Percentiles rank a stretch among this genome's conserved stretches.
phyloP scores from a whole-genome alignment of 495 filamentous ascomycete genomes.

The Corynascus novoguineensis region DNA sequence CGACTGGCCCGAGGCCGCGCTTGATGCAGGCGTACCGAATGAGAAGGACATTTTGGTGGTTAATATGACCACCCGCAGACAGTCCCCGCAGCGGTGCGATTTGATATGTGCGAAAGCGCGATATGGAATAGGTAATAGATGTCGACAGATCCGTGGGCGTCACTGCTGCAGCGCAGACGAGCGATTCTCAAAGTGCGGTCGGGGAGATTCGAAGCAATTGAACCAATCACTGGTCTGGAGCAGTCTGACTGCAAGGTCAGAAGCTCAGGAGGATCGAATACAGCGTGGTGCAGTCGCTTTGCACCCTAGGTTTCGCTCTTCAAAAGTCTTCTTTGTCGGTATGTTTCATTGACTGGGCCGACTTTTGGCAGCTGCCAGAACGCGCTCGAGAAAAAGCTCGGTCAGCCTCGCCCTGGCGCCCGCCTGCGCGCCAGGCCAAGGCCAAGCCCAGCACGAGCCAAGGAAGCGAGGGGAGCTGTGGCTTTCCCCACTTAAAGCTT shows the following conservation, averaged over 20 bases:
- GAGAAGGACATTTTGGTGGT: conserved; percentile 28
- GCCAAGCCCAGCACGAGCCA: conserved; percentile 14
- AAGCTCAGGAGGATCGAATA: neutral
- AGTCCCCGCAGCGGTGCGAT: neutral
- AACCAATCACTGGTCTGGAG: neutral
- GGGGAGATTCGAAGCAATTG: conserved; percentile 7
- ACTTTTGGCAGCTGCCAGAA: conserved; percentile 24
- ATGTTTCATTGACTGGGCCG: conserved; percentile 2
- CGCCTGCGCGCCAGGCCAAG: too few relatives aligned
- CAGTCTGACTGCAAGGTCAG: neutral
- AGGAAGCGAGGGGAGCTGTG: neutral
- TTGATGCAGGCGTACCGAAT: conserved; percentile 37
- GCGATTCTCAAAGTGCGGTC: neutral
- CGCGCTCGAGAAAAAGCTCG: conserved; percentile 24
- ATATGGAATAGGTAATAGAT: neutral
- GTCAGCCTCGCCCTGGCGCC: conserved; percentile 17
- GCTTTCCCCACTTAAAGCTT: neutral
- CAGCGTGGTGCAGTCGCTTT: neutral
- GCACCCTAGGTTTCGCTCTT: conserved; percentile 8
- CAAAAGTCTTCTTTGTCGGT: neutral
- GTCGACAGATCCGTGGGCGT: neutral
- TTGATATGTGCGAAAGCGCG: neutral
- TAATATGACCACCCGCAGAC: neutral
- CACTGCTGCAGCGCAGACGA: neutral
- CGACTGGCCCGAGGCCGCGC: conserved; percentile 33